A percentile compares a stretch with the other conserved stretches of the same genome.
These are phyloP conservation scores for Rhazya stricta DNA, from an alignment of 257 asterid genomes.

Conservation along the genomic window DNA sequence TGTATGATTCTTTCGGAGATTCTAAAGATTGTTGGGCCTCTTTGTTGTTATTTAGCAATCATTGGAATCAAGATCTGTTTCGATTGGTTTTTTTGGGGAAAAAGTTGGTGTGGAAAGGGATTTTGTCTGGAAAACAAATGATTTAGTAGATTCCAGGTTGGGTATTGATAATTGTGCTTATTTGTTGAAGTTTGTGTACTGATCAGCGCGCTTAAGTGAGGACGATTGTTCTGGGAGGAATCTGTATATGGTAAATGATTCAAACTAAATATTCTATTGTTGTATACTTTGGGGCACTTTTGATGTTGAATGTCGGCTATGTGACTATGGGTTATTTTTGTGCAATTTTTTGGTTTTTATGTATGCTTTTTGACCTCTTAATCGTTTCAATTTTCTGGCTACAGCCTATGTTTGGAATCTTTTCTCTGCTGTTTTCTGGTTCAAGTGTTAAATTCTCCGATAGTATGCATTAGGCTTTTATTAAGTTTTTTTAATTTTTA, in stretches of 20 bases:
- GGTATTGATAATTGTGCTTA: neutral
- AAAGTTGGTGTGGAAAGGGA: neutral
- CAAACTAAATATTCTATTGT: neutral
- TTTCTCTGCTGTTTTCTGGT: neutral
- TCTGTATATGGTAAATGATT: neutral
- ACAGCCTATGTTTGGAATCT: neutral
- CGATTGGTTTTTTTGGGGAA: neutral
- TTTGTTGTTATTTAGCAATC: neutral
- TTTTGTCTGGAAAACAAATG: neutral
- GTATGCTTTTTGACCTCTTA: neutral
- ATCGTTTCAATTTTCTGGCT: neutral
- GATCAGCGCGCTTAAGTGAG: neutral
- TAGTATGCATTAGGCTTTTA: neutral
- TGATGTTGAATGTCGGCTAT: neutral
- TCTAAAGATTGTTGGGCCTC: neutral
- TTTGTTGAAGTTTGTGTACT: neutral
- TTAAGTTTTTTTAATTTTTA: neutral
- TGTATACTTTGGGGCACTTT: neutral
- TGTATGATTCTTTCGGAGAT: neutral
- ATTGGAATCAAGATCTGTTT: slow-evolving; percentile 9
- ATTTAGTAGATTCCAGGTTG: neutral
- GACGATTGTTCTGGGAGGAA: neutral
- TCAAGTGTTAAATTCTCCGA: neutral
- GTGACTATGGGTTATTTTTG: neutral
- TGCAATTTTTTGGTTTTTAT: neutral